Evolutionary conservation across 2,329 filamentous ascomycete genomes (phyloP).

Genomic region (Juglanconis sp.): DNA sequence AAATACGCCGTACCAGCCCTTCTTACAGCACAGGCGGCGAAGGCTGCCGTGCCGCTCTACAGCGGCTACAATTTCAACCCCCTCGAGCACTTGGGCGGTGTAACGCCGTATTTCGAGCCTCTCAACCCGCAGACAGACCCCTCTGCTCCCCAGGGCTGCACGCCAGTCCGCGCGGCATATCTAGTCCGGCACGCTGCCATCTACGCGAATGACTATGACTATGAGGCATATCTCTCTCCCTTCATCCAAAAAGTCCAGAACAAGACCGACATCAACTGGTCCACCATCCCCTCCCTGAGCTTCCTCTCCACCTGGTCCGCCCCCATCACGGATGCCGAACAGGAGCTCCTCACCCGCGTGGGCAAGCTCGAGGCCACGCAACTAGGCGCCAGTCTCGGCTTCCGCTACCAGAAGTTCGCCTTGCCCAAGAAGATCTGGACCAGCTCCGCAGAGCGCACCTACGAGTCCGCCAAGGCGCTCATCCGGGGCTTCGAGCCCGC

Average conservation of each 20-base stretch:
- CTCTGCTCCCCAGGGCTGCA: conserved; percentile 47
- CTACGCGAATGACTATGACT: conserved; percentile 58
- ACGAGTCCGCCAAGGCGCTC: conserved; percentile 55
- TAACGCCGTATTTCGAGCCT: conserved; percentile 56
- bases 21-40: neutral
- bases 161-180: conserved; percentile 49
- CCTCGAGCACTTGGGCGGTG: conserved; percentile 52
- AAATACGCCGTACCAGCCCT: neutral
- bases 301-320: conserved; percentile 57
- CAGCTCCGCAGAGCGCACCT: conserved; percentile 60
- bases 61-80: conserved; percentile 51
- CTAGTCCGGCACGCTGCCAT: conserved; percentile 58
- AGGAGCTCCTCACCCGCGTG: conserved; percentile 58
- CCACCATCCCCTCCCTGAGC: conserved; percentile 48
- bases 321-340: conserved; percentile 54
- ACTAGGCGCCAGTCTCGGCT: conserved; percentile 55
- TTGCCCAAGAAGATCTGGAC: conserved; percentile 57
- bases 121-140: conserved; percentile 44
- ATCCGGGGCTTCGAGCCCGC: conserved; percentile 51
- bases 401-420: conserved; percentile 54
- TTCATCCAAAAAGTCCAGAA: conserved; percentile 58
- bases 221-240: conserved; percentile 54
- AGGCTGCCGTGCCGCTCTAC: conserved; percentile 30
- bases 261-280: conserved; percentile 53
- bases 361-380: conserved; percentile 59